Percentiles rank a stretch among this genome's conserved stretches.
Evolutionary conservation across 345 rosid species (phyloP).

Genomic region (Odontarrhena argentea): DNA sequence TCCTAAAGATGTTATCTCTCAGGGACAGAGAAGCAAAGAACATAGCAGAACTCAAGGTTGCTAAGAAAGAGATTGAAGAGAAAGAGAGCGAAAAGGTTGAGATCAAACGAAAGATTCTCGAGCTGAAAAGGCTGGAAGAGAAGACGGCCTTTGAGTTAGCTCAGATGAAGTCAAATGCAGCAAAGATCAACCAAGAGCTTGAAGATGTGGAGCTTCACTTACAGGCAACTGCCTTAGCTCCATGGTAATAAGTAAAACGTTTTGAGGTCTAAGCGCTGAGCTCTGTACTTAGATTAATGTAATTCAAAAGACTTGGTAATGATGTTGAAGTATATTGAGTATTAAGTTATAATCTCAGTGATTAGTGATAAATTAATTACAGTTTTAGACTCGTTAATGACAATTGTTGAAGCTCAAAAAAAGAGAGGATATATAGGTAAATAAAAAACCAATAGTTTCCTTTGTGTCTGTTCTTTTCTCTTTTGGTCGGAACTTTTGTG

Average conservation of each 20-base stretch:
- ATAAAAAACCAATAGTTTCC: too few species aligned
- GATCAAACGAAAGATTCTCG: slow-evolving; percentile 44
- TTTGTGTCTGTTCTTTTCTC: too few species aligned
- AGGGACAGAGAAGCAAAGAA: slow-evolving; percentile 40
- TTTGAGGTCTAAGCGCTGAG: too few species aligned
- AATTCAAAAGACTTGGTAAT: too few species aligned
- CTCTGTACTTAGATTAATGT: too few species aligned
- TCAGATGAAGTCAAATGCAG: slow-evolving; percentile 27
- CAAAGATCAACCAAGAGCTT: slow-evolving; percentile 27
- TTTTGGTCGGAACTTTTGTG: too few species aligned
- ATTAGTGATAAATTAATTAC: too few species aligned
- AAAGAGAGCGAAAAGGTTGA: slow-evolving; percentile 30
- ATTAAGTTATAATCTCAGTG: too few species aligned
- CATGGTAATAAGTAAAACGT: slow-evolving; percentile 44
- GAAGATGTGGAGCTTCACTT: slow-evolving; percentile 36
- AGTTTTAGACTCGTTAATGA: too few species aligned
- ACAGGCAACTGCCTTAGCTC: slow-evolving; percentile 40
- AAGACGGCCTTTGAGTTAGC: slow-evolving; percentile 35
- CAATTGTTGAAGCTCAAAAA: too few species aligned
- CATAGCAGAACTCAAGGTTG: slow-evolving; percentile 34
- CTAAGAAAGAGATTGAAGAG: slow-evolving; percentile 41
- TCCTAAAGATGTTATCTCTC: slow-evolving; percentile 49
- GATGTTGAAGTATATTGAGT: too few species aligned
- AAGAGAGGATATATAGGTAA: too few species aligned
- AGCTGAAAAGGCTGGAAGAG: slow-evolving; percentile 45